Conservation (phyloP, 768 basidiomycete species). For the Boletus vinaceobasis region DNA sequence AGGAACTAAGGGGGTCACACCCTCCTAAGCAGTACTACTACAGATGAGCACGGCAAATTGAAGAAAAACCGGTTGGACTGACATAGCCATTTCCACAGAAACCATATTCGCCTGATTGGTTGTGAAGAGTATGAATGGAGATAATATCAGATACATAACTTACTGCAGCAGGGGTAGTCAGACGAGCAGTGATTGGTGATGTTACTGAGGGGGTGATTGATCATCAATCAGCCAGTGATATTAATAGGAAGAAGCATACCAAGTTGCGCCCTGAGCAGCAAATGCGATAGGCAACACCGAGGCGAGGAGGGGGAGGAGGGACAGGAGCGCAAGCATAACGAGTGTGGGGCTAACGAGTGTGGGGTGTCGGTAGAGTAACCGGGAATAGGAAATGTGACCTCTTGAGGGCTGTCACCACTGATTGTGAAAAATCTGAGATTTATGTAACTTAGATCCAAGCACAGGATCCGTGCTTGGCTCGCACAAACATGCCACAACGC, state of each 20-base stretch:
- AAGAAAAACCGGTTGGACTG: constrained; percentile 7
- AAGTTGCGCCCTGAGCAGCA: constrained; percentile 28
- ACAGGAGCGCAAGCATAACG: constrained; percentile 23
- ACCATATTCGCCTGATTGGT: constrained; percentile 45
- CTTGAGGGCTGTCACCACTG: not conserved
- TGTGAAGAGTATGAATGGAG: not conserved
- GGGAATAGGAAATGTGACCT: not conserved
- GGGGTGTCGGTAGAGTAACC: not conserved
- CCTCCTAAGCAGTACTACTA: constrained; percentile 77
- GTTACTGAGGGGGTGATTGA: constrained; percentile 30
- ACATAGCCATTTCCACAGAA: constrained; percentile 48
- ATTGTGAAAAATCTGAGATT: not conserved
- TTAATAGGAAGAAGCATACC: constrained; percentile 8
- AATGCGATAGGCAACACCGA: constrained; percentile 14
- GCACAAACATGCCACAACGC: constrained; percentile 22
- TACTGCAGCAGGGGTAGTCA: constrained; percentile 44
- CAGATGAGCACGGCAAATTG: constrained; percentile 5
- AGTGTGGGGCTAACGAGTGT: constrained; percentile 15
- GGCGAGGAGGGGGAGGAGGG: constrained; percentile 16
- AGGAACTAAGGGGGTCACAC: constrained; percentile 76
- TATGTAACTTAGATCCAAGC: not conserved
- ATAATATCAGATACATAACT: constrained; percentile 9
- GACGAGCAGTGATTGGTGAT: constrained; percentile 35
- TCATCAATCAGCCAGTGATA: not conserved
- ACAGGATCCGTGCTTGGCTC: not conserved